phyloP scores from a whole-genome alignment of 2,329 filamentous ascomycete genomes.

The Raffaelea ambrosiae region DNA sequence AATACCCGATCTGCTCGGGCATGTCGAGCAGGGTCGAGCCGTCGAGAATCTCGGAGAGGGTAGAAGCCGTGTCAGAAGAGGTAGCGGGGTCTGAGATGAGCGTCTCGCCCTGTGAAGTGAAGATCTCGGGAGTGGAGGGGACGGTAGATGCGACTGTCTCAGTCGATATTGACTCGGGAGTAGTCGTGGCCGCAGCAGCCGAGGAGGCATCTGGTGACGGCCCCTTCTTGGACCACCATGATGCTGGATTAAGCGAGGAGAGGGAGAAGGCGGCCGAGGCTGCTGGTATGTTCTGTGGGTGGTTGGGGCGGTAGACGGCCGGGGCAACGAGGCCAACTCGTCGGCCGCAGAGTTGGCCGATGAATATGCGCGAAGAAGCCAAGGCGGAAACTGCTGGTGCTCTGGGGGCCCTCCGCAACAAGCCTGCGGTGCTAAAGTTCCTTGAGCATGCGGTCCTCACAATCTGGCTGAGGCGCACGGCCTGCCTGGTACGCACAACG shows the following conservation, averaged over 20 bases:
- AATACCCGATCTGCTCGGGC: slow-evolving; percentile 71
- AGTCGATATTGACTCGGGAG: too few species aligned
- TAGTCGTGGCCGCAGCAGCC: too few species aligned
- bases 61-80: not conserved
- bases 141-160: too few species aligned
- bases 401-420: not conserved
- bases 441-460: slow-evolving; percentile 16
- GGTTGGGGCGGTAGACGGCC: not conserved
- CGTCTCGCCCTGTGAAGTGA: too few species aligned
- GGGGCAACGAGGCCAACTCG: not conserved
- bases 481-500: slow-evolving; percentile 35
- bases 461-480: slow-evolving; percentile 30
- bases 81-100: not conserved
- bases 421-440: slow-evolving; percentile 18
- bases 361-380: not conserved
- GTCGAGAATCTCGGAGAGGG: slow-evolving; percentile 19
- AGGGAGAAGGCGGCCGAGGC: slow-evolving; percentile 13
- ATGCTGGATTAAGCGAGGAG: not conserved
- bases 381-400: not conserved
- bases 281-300: not conserved
- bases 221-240: slow-evolving; percentile 6
- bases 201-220: too few species aligned
- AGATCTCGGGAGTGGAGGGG: slow-evolving; percentile 20
- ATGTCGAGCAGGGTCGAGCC: slow-evolving; percentile 44
- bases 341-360: slow-evolving; percentile 7